Evolutionary conservation across 176 grass and related monocot species (phyloP).

Genomic region (Ampelocalamus luodianensis): DNA sequence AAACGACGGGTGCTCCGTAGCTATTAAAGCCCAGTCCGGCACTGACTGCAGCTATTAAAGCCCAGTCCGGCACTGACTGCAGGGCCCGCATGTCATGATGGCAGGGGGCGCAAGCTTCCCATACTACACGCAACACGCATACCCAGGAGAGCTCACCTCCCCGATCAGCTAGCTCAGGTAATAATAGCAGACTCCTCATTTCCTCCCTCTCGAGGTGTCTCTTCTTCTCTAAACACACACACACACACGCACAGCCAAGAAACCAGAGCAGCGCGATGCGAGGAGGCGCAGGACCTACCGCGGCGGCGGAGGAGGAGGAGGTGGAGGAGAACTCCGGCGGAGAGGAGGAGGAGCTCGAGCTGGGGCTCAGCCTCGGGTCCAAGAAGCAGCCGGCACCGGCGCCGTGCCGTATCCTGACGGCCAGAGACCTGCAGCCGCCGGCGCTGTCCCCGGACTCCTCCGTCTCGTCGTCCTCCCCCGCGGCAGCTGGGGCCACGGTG

Average conservation of each 20-base stretch:
- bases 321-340: conserved; percentile 53
- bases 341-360: conserved; percentile 58
- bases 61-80: not conserved
- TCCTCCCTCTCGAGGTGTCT: conserved; percentile 51
- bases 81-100: conserved; percentile 27
- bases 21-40: not conserved
- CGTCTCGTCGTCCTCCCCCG: conserved; percentile 56
- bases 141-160: conserved; percentile 32
- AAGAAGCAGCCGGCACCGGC: conserved; percentile 46
- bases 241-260: not conserved
- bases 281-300: conserved; percentile 27
- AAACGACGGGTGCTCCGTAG: not conserved
- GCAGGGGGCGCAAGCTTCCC: not conserved
- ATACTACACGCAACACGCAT: conserved; percentile 39
- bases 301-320: conserved; percentile 42
- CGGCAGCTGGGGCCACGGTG: not conserved
- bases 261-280: conserved; percentile 39
- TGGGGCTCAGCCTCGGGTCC: conserved; percentile 69
- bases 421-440: conserved; percentile 58
- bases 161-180: not conserved
- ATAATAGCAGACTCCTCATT: conserved; percentile 34
- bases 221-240: not conserved
- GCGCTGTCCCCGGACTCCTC: conserved; percentile 59
- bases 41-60: not conserved
- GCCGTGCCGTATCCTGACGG: conserved; percentile 71